phyloP scores from a whole-genome alignment of 176 grass and related monocot species.

The Eleusine coracana region DNA sequence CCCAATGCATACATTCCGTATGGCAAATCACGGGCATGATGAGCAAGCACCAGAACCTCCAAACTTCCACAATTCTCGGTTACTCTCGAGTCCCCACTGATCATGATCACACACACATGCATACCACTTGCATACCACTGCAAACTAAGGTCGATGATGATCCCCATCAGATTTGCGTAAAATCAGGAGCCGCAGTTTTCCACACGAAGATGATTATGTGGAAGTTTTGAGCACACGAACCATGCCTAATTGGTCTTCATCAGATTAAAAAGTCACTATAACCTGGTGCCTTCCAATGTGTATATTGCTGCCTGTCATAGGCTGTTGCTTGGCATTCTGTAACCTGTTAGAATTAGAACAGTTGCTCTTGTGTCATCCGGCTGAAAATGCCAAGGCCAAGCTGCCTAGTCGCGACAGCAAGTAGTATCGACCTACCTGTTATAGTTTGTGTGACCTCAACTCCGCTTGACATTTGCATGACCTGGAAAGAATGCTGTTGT shows the following conservation, averaged over 20 bases:
- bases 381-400: too few species aligned
- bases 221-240: not conserved
- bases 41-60: conserved; percentile 11
- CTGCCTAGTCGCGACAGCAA: too few species aligned
- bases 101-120: conserved; percentile 41
- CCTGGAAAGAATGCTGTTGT: too few species aligned
- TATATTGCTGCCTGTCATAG: not conserved
- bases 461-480: too few species aligned
- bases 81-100: conserved; percentile 28
- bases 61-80: conserved; percentile 17
- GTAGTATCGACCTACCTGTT: too few species aligned
- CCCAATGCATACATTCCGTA: conserved; percentile 9
- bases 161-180: conserved; percentile 15
- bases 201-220: not conserved
- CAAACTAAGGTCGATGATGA: conserved; percentile 4
- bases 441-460: too few species aligned
- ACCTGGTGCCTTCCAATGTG: not conserved
- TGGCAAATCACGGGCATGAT: not conserved
- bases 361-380: too few species aligned
- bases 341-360: too few species aligned
- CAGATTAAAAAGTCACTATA: not conserved
- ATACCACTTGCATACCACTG: not conserved
- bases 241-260: not conserved
- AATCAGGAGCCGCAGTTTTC: conserved; percentile 28
- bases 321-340: too few species aligned